Percentiles rank a stretch among this genome's conserved stretches.
phyloP scores from a whole-genome alignment of 257 asterid species.

The Eucommia ulmoides region DNA sequence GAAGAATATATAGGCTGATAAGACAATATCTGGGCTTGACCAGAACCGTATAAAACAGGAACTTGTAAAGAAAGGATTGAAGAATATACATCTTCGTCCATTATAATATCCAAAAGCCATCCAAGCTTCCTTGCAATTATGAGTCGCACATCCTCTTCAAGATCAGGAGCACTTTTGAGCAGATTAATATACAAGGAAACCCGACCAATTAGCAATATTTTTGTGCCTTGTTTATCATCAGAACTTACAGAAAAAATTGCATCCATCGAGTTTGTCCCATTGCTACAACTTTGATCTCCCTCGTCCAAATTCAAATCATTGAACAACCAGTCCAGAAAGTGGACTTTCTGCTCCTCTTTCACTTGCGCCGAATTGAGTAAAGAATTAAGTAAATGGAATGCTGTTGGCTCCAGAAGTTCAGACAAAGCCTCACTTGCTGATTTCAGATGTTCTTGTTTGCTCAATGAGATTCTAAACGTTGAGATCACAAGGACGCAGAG shows the following conservation, averaged over 20 bases:
- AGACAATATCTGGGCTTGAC: conserved; percentile 34
- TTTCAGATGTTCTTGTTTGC: conserved; percentile 46
- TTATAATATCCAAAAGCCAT: conserved; percentile 67
- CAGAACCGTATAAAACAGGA: conserved; percentile 25
- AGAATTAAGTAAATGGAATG: conserved; percentile 75
- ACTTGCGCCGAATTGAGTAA: conserved; percentile 58
- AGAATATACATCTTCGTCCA: conserved; percentile 58
- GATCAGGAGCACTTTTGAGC: conserved; percentile 51
- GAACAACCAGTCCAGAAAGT: conserved; percentile 70
- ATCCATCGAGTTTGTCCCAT: conserved; percentile 18
- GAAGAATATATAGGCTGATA: conserved; percentile 47
- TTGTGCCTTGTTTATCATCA: conserved; percentile 33
- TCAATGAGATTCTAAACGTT: conserved; percentile 57
- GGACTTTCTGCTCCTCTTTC: conserved; percentile 49
- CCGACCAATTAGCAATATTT: conserved; percentile 42
- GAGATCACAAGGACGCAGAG: conserved; percentile 52
- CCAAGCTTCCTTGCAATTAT: conserved; percentile 67
- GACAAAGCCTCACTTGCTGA: conserved; percentile 53
- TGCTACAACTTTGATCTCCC: conserved; percentile 8
- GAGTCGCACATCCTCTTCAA: conserved; percentile 52
- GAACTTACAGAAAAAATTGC: conserved; percentile 30
- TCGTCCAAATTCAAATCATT: conserved; percentile 18
- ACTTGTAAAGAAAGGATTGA: conserved; percentile 39
- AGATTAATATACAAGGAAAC: conserved; percentile 52
- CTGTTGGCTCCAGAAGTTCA: conserved; percentile 77